phyloP scores from a whole-genome alignment of 176 grass and related monocot genomes.

The Aegilops speltoides region DNA sequence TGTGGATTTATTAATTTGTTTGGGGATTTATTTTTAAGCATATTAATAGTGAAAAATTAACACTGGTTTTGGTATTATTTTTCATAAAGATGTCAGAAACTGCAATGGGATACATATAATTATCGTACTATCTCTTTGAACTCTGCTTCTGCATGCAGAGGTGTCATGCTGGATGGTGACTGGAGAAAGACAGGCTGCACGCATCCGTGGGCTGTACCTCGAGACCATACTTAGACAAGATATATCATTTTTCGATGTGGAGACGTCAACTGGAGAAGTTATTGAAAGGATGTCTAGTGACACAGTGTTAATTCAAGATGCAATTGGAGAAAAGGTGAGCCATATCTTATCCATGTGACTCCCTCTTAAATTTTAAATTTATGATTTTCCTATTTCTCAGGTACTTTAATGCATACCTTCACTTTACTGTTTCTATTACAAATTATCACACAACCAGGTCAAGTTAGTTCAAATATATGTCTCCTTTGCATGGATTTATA shows the following conservation, averaged over 20 bases:
- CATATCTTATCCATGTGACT: neutral
- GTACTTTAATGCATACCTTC: neutral
- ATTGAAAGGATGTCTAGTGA: conserved; percentile 73
- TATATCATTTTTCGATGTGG: conserved; percentile 63
- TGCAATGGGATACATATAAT: neutral
- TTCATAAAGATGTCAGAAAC: neutral
- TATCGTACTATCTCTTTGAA: conserved; percentile 2
- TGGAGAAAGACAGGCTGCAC: conserved; percentile 67
- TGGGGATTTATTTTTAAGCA: neutral
- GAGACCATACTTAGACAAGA: conserved; percentile 73
- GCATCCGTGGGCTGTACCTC: conserved; percentile 70
- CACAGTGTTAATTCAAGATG: conserved; percentile 78
- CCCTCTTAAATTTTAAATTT: neutral
- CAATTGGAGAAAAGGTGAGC: conserved; percentile 75
- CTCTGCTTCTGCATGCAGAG: conserved; percentile 40
- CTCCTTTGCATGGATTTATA: neutral
- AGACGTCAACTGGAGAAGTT: conserved; percentile 75
- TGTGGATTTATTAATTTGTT: neutral
- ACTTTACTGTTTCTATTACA: neutral
- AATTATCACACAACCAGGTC: neutral
- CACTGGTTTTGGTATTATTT: neutral
- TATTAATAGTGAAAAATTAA: neutral
- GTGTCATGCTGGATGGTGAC: conserved; percentile 71
- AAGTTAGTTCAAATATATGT: neutral
- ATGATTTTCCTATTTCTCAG: neutral